Percentiles rank a stretch among this genome's conserved stretches.
phyloP scores from a whole-genome alignment of 805 yeast species.

The Spathaspora hagerdaliae region DNA sequence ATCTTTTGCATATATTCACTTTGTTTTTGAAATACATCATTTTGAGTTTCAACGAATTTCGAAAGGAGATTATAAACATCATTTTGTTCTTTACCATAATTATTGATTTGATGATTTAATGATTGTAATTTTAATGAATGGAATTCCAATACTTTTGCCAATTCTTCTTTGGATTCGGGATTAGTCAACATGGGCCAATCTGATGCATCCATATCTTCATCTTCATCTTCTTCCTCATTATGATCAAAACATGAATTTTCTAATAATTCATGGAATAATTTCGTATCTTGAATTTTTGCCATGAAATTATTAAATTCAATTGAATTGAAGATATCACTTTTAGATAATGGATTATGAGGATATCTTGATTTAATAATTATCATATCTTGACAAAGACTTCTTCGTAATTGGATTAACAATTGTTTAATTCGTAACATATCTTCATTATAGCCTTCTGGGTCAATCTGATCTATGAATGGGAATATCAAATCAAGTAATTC shows the following conservation, averaged over 20 bases:
- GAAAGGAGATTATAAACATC: slow-evolving; percentile 9
- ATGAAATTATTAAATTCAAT: slow-evolving; percentile 14
- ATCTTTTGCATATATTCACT: slow-evolving; percentile 13
- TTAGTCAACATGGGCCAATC: background rate
- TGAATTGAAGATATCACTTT: slow-evolving; percentile 22
- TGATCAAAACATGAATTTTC: slow-evolving; percentile 3
- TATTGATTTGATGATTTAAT: slow-evolving; percentile 12
- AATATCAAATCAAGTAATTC: slow-evolving; percentile 22
- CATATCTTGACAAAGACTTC: slow-evolving; percentile 28
- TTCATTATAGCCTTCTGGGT: slow-evolving; percentile 5
- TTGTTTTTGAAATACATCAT: slow-evolving; percentile 12
- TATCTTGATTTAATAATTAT: slow-evolving; percentile 16
- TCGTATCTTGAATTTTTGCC: slow-evolving; percentile 6
- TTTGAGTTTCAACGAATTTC: slow-evolving; percentile 13
- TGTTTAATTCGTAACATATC: slow-evolving; percentile 10
- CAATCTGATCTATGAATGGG: slow-evolving; percentile 20
- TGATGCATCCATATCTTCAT: background rate
- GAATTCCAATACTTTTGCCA: slow-evolving; percentile 1
- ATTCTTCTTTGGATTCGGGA: background rate
- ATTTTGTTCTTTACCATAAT: slow-evolving; percentile 10
- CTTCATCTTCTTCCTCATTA: slow-evolving; percentile 1
- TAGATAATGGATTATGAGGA: slow-evolving; percentile 20
- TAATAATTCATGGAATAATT: slow-evolving; percentile 3
- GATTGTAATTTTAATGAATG: slow-evolving; percentile 5
- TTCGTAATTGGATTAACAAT: slow-evolving; percentile 16